Base-by-base conservation (phyloP, 1,139 yeast genomes). In the Pichia terricola region DNA sequence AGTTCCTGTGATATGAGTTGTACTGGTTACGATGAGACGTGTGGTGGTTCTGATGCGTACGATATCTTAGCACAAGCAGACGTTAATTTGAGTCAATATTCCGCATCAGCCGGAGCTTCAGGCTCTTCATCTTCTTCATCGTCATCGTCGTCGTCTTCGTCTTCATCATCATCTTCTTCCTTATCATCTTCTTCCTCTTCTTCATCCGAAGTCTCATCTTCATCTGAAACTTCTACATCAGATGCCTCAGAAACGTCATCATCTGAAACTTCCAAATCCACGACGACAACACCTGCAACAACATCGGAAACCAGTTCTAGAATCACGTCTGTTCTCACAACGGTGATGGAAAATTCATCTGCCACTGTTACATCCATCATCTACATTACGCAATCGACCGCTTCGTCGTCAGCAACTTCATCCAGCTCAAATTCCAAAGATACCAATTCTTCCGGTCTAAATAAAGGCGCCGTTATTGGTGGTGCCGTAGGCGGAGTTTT, bases 401-500 rank as follows among this genome's bases (percentile, higher is more conserved):
- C 53, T 7, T 27, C 54, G 1, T 26, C 54, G 1, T 25, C 40
- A 25, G 22, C 52, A 1, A 25, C 53, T 1, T 25, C 55, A 5
- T 28, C 57, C 3, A 16, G 22, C 22, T 16, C 22, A 16, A 37
- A 57, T 2, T 30, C 32, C 7, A 8, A 7, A 30, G 32, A 30
- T 30, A 16, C 55, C 33, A 3, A 31, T 9, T 34, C 52, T 10
- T 38, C 41, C 3, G 46, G 54, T 5, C 40, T 50, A 26, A 59
- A 53, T 39, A 62, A 63, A 45, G 85, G 79, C 4, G 77, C 85
- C 34, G 77, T 80, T 38, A 81, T 74, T 16, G 87, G 87, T 16
- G 84, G 84, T 28, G 85, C 75, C 1, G 81, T 79, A 11, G 87
- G 86, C 28, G 83, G 86, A 35, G 81, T 60, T 4, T 61, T 77